phyloP scores from a whole-genome alignment of 441 rosid genomes.

The Theobroma grandiflorum region DNA sequence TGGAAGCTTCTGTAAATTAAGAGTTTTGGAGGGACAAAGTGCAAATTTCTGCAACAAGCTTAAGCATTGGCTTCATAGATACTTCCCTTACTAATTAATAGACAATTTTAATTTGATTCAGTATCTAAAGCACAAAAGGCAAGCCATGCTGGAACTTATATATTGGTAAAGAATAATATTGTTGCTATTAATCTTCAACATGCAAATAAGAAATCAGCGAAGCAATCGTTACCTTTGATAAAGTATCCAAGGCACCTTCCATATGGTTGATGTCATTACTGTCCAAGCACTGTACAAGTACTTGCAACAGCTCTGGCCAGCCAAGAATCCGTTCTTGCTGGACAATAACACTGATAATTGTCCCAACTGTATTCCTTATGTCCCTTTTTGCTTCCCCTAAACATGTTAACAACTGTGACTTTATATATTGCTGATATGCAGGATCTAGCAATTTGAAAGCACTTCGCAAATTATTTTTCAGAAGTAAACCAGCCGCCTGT shows the following conservation, averaged over 20 bases:
- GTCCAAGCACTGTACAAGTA: constrained; percentile 85
- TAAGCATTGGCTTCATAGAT: background rate
- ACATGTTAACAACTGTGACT: constrained; percentile 87
- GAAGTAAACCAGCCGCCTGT: constrained; percentile 95
- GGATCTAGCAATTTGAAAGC: constrained; percentile 69
- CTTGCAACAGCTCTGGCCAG: constrained; percentile 93
- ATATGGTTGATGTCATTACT: constrained; percentile 86
- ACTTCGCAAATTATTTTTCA: constrained; percentile 86
- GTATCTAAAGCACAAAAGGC: background rate
- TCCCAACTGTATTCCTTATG: constrained; percentile 91
- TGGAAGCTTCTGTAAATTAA: background rate
- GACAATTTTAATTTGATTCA: background rate
- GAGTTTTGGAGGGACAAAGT: background rate
- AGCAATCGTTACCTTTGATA: constrained; percentile 77
- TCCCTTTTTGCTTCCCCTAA: constrained; percentile 85
- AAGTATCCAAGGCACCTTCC: constrained; percentile 99
- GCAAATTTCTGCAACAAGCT: background rate
- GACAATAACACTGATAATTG: constrained; percentile 81
- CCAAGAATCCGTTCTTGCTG: constrained; percentile 73
- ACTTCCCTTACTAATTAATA: background rate
- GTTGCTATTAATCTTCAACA: background rate
- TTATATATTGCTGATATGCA: constrained; percentile 68
- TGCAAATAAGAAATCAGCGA: background rate
- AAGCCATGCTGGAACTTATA: background rate
- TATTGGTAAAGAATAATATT: background rate